Base-by-base conservation (phyloP, 331 rosid genomes). In the Acacia concinna region DNA sequence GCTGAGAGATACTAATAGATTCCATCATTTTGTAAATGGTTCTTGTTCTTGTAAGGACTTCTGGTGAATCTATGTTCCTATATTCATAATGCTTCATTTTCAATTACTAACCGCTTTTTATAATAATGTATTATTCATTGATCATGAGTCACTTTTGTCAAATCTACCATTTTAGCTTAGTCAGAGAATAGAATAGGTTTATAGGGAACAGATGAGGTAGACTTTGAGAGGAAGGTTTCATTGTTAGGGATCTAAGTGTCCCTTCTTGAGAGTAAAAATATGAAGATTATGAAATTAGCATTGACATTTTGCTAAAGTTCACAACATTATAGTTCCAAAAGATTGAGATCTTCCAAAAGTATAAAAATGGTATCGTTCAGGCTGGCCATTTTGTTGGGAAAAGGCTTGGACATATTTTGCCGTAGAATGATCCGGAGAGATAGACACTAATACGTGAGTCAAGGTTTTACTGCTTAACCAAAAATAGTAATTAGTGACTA, bases 1-100 rank as follows among this genome's bases (percentile, higher is more conserved):
- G 46, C 73, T 89, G 72, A 84, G 93, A 74, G 93, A 91, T 78
- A 87, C 87, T 56, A 87, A 85, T 34, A 82, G 90, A 43, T 88
- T 90, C 84, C 92, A 90, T 72, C 91, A 88, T 88, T 85, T 90
- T 68, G 77, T 62, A 60, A 82, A 75, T 34, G 92, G 92, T 31
- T 54, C 44, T 21, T 90, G 95, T 77, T 86, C 86, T 65, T 90
- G 95, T 38, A 87, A 86, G 77, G 88, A 90, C 73, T 78, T 83
- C 65, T 90, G 95, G 92, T 90, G 85, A 56, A 87, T 56, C 23
- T 14, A 14, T 13, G 5, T 14, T 12, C 37, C 68, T 0, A 17
- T 23, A 31, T 30, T 28, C 68, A 14, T 5, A 31, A 30, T 62
- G 23, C 21, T 13, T 15, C 11, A 28, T 62, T 62, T 27, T 28